A percentile compares a stretch with the other conserved stretches of the same genome.
These are phyloP conservation scores for Fonsecaea erecta DNA, from an alignment of 2,329 filamentous ascomycete species.

Conservation along the genomic window DNA sequence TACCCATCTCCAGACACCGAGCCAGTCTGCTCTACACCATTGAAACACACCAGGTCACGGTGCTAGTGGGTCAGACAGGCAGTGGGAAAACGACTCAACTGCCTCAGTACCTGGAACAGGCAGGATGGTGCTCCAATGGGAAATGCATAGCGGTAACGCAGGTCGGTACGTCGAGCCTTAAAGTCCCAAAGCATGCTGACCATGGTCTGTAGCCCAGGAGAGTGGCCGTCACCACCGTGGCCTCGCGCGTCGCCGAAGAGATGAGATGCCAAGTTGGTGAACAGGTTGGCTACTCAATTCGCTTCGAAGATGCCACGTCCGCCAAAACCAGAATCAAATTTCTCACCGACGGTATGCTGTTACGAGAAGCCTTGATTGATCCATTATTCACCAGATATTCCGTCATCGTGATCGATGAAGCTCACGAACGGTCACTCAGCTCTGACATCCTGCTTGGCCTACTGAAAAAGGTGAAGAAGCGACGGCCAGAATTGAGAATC, in stretches of 20 bases:
- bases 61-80: constrained; percentile 91
- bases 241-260: constrained; percentile 86
- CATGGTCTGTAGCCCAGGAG: constrained; percentile 69
- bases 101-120: constrained; percentile 84
- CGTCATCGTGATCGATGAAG: constrained; percentile 97
- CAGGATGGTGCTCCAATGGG: constrained; percentile 84
- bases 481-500: constrained; percentile 79
- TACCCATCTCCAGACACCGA: constrained; percentile 85
- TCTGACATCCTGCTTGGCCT: constrained; percentile 89
- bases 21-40: constrained; percentile 82
- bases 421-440: constrained; percentile 89
- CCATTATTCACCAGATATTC: constrained; percentile 89
- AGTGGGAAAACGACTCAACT: constrained; percentile 96
- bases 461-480: constrained; percentile 85
- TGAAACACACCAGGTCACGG: constrained; percentile 81
- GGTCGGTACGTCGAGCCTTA: constrained; percentile 58
- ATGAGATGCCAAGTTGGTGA: constrained; percentile 83
- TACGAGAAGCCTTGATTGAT: constrained; percentile 91
- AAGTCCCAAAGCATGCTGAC: constrained; percentile 26
- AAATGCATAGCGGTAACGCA: constrained; percentile 89
- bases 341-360: constrained; percentile 86
- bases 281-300: constrained; percentile 90
- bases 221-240: constrained; percentile 89
- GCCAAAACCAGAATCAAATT: constrained; percentile 89
- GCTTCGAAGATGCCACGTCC: constrained; percentile 89